Percentiles rank a stretch among this genome's conserved stretches.
Evolutionary conservation across 2,329 filamentous ascomycete species (phyloP).

Genomic region (Elsinoe fawcettii): DNA sequence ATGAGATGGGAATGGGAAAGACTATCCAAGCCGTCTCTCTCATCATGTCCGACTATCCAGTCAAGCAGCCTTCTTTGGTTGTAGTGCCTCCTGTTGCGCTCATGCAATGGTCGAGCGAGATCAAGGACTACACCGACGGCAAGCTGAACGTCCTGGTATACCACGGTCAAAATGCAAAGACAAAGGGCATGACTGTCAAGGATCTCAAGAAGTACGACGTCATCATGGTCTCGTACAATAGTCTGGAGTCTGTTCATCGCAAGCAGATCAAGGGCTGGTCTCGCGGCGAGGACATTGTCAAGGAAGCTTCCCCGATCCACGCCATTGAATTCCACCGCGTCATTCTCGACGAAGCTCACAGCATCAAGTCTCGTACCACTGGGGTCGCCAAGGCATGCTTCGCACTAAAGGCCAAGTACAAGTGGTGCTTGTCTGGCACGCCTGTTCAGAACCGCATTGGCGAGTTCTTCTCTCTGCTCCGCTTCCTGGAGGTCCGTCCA

Average conservation of each 20-base stretch:
- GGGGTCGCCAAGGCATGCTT: constrained; percentile 95
- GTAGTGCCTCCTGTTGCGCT: constrained; percentile 87
- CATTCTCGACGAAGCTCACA: constrained; percentile 91
- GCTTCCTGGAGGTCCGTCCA: constrained; percentile 80
- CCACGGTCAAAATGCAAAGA: constrained; percentile 77
- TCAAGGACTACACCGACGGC: constrained; percentile 66
- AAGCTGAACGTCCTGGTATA: constrained; percentile 85
- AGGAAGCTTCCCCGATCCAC: constrained; percentile 70
- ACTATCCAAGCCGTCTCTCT: constrained; percentile 96
- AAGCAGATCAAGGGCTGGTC: constrained; percentile 88
- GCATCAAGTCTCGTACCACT: constrained; percentile 83
- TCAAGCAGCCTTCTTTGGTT: constrained; percentile 72
- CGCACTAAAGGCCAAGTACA: constrained; percentile 76
- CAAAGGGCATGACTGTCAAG: constrained; percentile 65
- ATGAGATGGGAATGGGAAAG: constrained; percentile 98
- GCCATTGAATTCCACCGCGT: constrained; percentile 80
- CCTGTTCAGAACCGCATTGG: constrained; percentile 95
- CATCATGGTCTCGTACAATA: constrained; percentile 93
- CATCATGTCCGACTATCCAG: constrained; percentile 95
- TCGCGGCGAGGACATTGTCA: constrained; percentile 70
- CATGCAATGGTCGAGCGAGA: constrained; percentile 75
- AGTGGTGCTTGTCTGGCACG: constrained; percentile 93
- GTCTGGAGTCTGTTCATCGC: constrained; percentile 82
- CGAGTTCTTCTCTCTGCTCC: constrained; percentile 89
- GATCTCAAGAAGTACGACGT: constrained; percentile 80